phyloP scores from a whole-genome alignment of 495 filamentous ascomycete species.

The Astrothelium subdiscretum region DNA sequence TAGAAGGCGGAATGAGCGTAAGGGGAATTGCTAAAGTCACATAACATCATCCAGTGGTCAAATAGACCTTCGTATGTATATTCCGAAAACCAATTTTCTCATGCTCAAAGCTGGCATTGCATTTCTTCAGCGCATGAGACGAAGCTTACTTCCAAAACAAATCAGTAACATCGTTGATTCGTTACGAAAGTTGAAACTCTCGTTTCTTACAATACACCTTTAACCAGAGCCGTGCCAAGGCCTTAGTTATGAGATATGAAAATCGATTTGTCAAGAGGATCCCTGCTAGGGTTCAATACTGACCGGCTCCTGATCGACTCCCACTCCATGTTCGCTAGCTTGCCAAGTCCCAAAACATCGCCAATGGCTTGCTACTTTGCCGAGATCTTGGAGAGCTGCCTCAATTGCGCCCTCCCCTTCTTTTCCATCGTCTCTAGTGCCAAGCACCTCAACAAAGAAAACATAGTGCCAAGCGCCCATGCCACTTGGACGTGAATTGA shows the following conservation, averaged over 20 bases:
- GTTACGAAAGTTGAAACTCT: too few species aligned
- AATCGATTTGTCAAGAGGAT: too few species aligned
- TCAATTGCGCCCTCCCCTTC: constrained; percentile 36
- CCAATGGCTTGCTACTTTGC: constrained; percentile 18
- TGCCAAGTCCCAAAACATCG: background rate
- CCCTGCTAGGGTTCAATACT: background rate
- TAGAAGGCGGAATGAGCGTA: constrained; percentile 21
- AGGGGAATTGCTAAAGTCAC: constrained; percentile 15
- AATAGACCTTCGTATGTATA: background rate
- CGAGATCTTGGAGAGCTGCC: constrained; percentile 34
- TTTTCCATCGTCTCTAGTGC: constrained; percentile 37
- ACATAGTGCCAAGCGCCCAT: constrained; percentile 76
- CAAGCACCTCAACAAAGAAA: constrained; percentile 86
- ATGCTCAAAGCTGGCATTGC: too few species aligned
- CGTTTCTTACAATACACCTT: too few species aligned
- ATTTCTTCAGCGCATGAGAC: too few species aligned
- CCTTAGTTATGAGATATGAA: too few species aligned
- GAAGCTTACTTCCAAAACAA: too few species aligned
- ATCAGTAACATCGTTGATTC: too few species aligned
- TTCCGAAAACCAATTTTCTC: too few species aligned
- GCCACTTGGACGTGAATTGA: constrained; percentile 73
- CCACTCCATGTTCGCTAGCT: background rate
- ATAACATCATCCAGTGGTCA: background rate
- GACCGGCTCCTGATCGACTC: background rate
- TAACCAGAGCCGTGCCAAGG: too few species aligned